These are phyloP conservation scores for Kokia cookei DNA, from an alignment of 441 rosid species.

Conservation along the genomic window DNA sequence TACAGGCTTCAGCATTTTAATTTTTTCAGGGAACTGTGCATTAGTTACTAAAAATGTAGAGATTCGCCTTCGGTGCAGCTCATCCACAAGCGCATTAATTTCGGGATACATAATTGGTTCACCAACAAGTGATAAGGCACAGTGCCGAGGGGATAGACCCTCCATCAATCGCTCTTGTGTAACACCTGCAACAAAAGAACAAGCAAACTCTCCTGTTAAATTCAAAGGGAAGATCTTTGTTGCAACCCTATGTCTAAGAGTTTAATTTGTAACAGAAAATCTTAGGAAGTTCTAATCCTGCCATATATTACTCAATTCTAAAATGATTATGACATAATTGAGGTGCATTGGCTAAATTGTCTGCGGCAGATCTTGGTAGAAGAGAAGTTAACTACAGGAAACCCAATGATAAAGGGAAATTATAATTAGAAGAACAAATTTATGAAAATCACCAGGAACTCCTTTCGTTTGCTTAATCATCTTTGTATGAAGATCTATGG, in stretches of 20 bases:
- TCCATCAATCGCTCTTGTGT: constrained; percentile 67
- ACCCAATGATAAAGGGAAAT: background rate
- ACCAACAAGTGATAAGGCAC: constrained; percentile 96
- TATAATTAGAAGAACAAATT: background rate
- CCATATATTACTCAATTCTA: background rate
- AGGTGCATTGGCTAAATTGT: background rate
- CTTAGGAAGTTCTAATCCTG: background rate
- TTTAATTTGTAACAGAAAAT: background rate
- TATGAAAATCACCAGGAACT: constrained; percentile 69
- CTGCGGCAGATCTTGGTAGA: background rate
- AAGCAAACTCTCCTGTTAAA: constrained; percentile 13
- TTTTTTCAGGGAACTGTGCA: constrained; percentile 95
- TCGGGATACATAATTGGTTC: constrained; percentile 98
- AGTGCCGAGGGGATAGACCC: constrained; percentile 89
- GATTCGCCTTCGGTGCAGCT: constrained; percentile 72
- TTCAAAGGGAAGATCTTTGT: background rate
- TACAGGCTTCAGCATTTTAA: constrained; percentile 64
- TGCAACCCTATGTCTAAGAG: background rate
- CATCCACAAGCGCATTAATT: constrained; percentile 84
- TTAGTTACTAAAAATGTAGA: constrained; percentile 95
- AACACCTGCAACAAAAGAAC: constrained; percentile 46
- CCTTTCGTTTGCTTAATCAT: constrained; percentile 99
- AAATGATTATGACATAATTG: background rate
- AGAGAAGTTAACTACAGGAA: background rate
- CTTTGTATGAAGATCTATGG: constrained; percentile 76